phyloP scores from a whole-genome alignment of 257 asterid genomes.

The Nicotiana noctiflora region DNA sequence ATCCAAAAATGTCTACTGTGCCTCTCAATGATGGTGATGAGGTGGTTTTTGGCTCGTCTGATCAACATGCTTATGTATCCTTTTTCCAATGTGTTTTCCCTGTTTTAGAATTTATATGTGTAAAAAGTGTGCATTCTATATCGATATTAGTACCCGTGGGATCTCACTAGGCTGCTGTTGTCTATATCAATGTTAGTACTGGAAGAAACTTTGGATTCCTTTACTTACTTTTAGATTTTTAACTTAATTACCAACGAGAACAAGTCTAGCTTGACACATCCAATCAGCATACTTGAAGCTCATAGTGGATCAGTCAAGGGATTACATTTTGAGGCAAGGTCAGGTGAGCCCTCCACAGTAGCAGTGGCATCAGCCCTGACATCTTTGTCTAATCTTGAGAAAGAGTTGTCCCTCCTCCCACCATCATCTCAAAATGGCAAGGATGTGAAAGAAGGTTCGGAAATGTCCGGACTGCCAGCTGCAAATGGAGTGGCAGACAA shows the following conservation, averaged over 20 bases:
- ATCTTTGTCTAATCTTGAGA: slow-evolving; percentile 52
- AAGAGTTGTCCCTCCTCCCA: slow-evolving; percentile 52
- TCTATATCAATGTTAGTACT: background rate
- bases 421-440: slow-evolving; percentile 48
- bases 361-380: slow-evolving; percentile 71
- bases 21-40: slow-evolving; percentile 76
- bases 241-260: slow-evolving; percentile 40
- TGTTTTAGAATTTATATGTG: background rate
- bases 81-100: slow-evolving; percentile 19
- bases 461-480: slow-evolving; percentile 50
- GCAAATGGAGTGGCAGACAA: slow-evolving; percentile 50
- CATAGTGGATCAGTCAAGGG: slow-evolving; percentile 61
- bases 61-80: slow-evolving; percentile 86
- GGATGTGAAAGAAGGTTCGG: slow-evolving; percentile 44
- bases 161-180: too few species aligned
- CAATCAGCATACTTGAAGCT: slow-evolving; percentile 66
- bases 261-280: slow-evolving; percentile 39
- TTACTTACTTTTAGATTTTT: slow-evolving; percentile 58
- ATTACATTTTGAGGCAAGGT: slow-evolving; percentile 57
- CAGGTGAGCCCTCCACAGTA: slow-evolving; percentile 69
- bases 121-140: background rate
- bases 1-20: slow-evolving; percentile 56
- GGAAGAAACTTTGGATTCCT: slow-evolving; percentile 25
- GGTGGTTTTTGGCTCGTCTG: slow-evolving; percentile 67
- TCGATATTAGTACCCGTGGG: background rate